A percentile compares a stretch with the other conserved stretches of the same genome.
Evolutionary conservation across 1,284 basidiomycete genomes (phyloP).

Genomic region (Vanrija humicola): DNA sequence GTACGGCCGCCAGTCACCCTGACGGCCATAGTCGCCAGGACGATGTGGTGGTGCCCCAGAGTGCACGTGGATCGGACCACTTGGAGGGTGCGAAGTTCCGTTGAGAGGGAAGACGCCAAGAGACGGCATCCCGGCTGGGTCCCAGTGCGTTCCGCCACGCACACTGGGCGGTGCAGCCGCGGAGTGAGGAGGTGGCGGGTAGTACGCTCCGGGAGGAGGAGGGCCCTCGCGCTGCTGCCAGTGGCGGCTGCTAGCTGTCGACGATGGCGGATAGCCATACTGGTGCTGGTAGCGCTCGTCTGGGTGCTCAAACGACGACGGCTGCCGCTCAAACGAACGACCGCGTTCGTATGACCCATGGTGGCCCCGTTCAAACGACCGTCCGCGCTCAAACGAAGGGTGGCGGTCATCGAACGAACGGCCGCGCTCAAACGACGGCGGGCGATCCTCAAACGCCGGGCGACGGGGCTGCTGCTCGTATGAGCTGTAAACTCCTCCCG

Average conservation of each 20-base stretch:
- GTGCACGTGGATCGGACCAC: not conserved
- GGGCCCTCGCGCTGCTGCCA: too few species aligned
- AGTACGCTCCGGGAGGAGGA: not conserved
- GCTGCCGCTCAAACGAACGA: not conserved
- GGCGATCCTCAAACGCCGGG: slow-evolving; percentile 3
- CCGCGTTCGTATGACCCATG: not conserved
- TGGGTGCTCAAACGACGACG: not conserved
- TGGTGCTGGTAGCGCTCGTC: slow-evolving; percentile 2
- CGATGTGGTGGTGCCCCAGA: not conserved
- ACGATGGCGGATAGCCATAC: too few species aligned
- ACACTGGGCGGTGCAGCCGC: not conserved
- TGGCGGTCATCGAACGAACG: not conserved
- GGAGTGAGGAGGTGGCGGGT: not conserved
- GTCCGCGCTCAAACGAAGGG: not conserved
- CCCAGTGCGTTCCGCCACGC: slow-evolving; percentile 1
- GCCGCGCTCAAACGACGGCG: not conserved
- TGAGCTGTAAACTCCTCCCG: not conserved
- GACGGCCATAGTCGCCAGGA: slow-evolving; percentile 5
- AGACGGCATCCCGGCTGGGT: slow-evolving; percentile 2
- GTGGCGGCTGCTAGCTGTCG: too few species aligned
- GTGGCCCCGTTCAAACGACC: too few species aligned
- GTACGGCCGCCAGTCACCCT: slow-evolving; percentile 16
- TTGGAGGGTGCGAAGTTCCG: not conserved
- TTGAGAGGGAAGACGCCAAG: slow-evolving; percentile 12
- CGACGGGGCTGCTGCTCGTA: slow-evolving; percentile 6